Conservation (phyloP, 1,284 basidiomycete species). For the Binderoboletus segoi region DNA sequence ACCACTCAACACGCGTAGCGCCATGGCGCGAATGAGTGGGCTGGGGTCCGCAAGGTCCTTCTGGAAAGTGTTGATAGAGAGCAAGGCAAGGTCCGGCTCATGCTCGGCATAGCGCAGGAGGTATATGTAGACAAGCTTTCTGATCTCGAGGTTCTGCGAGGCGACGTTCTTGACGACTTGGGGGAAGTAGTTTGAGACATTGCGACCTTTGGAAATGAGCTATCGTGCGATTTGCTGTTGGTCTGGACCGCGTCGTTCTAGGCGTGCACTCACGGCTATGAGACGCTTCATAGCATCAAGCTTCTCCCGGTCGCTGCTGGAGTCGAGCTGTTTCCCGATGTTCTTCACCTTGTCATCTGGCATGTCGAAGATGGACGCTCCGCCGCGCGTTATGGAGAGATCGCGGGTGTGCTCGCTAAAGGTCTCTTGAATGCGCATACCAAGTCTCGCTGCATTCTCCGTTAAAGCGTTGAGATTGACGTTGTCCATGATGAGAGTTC, state of each 20-base stretch:
- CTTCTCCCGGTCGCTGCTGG: slow-evolving; percentile 84
- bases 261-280: slow-evolving; percentile 69
- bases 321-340: slow-evolving; percentile 84
- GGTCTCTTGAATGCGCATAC: slow-evolving; percentile 77
- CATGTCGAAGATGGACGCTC: slow-evolving; percentile 64
- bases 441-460: slow-evolving; percentile 79
- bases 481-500: slow-evolving; percentile 31
- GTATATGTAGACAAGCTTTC: slow-evolving; percentile 98
- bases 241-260: slow-evolving; percentile 4
- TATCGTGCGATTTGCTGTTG: slow-evolving; percentile 36
- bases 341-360: slow-evolving; percentile 75
- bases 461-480: slow-evolving; percentile 69
- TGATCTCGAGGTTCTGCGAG: slow-evolving; percentile 87
- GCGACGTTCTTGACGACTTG: slow-evolving; percentile 95
- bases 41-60: slow-evolving; percentile 92
- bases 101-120: slow-evolving; percentile 90
- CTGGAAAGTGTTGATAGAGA: slow-evolving; percentile 99
- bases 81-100: slow-evolving; percentile 91
- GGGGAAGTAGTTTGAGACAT: slow-evolving; percentile 91
- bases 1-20: slow-evolving; percentile 89
- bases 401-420: slow-evolving; percentile 79
- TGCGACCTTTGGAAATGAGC: slow-evolving; percentile 92
- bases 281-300: slow-evolving; percentile 93
- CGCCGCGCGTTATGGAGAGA: slow-evolving; percentile 56
- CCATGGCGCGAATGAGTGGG: slow-evolving; percentile 93